Percentiles rank a stretch among this genome's conserved stretches.
Evolutionary conservation across 2,329 filamentous ascomycete genomes (phyloP).

Genomic region (Venturia effusa): DNA sequence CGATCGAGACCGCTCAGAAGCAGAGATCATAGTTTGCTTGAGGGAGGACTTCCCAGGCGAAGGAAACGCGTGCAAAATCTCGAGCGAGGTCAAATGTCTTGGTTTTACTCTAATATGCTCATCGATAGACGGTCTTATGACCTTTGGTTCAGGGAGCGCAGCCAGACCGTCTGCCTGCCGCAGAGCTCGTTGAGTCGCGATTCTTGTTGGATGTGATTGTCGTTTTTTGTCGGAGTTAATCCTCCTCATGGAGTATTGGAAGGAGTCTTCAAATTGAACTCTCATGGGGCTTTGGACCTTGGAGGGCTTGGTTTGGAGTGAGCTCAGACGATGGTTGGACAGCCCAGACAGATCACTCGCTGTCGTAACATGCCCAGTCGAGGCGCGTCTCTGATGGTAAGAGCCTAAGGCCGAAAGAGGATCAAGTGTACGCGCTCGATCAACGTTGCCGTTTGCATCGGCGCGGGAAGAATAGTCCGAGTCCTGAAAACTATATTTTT

Average conservation of each 20-base stretch:
- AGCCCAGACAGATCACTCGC: not conserved
- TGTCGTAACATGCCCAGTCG: not conserved
- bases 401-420: not conserved
- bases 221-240: not conserved
- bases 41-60: not conserved
- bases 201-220: not conserved
- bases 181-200: conserved; percentile 4
- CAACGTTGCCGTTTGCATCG: not conserved
- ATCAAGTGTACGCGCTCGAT: not conserved
- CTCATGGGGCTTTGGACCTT: not conserved
- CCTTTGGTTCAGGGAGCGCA: not conserved
- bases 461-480: not conserved
- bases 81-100: not conserved
- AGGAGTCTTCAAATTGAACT: not conserved
- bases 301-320: not conserved
- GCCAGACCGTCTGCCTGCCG: not conserved
- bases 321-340: not conserved
- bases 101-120: not conserved
- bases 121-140: not conserved
- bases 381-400: not conserved
- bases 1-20: not conserved
- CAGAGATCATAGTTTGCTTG: not conserved
- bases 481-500: conserved; percentile 19
- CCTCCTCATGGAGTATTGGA: not conserved
- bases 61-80: not conserved